A percentile compares a stretch with the other conserved stretches of the same genome.
Conservation (phyloP, 1,139 yeast genomes). For the Lodderomyces theae region DNA sequence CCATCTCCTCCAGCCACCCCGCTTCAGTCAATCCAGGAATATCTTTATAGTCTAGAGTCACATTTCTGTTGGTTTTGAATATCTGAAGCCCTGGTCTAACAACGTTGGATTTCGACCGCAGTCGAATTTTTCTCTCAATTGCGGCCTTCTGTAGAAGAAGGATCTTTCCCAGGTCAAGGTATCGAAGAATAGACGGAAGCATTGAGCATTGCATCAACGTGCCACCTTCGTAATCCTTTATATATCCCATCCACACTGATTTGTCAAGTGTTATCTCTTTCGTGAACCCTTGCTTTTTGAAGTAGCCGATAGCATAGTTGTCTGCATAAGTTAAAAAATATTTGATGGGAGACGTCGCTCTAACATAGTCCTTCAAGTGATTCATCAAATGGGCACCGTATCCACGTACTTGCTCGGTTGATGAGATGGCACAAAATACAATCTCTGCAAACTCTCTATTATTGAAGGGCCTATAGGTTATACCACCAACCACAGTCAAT, state of each 20-base stretch:
- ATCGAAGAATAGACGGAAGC: conserved; percentile 78
- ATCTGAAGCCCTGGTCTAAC: conserved; percentile 78
- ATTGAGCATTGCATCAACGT: conserved; percentile 96
- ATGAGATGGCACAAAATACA: conserved; percentile 95
- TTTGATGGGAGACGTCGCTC: conserved; percentile 81
- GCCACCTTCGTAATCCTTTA: conserved; percentile 98
- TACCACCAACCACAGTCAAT: conserved; percentile 94
- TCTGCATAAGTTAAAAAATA: conserved; percentile 96
- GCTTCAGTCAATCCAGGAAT: conserved; percentile 89
- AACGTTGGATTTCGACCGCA: conserved; percentile 74
- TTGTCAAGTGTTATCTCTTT: conserved; percentile 87
- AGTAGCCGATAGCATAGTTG: conserved; percentile 97
- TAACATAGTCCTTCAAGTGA: conserved; percentile 91
- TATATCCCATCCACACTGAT: conserved; percentile 95
- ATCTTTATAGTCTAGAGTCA: conserved; percentile 53
- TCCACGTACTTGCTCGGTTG: conserved; percentile 96
- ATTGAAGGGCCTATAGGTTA: conserved; percentile 92
- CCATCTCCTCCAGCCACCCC: conserved; percentile 99
- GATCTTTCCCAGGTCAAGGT: conserved; percentile 85
- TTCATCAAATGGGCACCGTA: conserved; percentile 99
- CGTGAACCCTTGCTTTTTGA: conserved; percentile 96
- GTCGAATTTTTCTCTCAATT: conserved; percentile 76
- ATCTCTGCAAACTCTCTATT: conserved; percentile 92
- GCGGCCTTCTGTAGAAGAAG: conserved; percentile 88
- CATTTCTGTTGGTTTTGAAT: conserved; percentile 55